These are phyloP conservation scores for Phragmites australis DNA, from an alignment of 176 grass and related monocot genomes.

Conservation along the genomic window DNA sequence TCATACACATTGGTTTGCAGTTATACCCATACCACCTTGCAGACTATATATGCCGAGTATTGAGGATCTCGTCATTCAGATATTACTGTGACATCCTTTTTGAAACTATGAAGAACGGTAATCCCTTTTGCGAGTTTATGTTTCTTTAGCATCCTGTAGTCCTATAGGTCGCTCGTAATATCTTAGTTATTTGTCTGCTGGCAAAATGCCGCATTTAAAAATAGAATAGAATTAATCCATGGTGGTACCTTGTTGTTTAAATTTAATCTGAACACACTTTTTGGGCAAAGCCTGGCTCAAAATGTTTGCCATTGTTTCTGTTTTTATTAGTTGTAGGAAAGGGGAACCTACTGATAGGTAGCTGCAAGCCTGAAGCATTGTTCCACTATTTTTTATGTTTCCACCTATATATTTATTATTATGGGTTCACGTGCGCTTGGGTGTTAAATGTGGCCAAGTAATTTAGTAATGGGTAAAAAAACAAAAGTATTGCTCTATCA, in stretches of 20 bases:
- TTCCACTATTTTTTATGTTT: not conserved
- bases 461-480: not conserved
- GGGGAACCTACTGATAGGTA: conserved; percentile 1
- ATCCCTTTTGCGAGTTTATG: conserved; percentile 20
- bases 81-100: conserved; percentile 99
- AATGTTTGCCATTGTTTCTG: not conserved
- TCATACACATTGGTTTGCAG: conserved; percentile 55
- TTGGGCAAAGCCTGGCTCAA: not conserved
- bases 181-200: conserved; percentile 4
- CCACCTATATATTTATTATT: not conserved
- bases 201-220: conserved; percentile 19
- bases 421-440: not conserved
- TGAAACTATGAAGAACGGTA: conserved; percentile 97
- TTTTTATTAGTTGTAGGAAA: conserved; percentile 1
- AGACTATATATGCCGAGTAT: conserved; percentile 91
- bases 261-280: not conserved
- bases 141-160: conserved; percentile 27
- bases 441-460: not conserved
- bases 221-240: conserved; percentile 1
- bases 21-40: conserved; percentile 96
- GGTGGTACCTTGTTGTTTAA: conserved; percentile 5
- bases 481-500: not conserved
- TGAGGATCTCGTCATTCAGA: conserved; percentile 87
- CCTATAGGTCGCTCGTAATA: not conserved
- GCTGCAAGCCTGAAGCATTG: not conserved